Evolutionary conservation across 1,284 basidiomycete genomes (phyloP), one percentile per base, ranked within the genome.

Genomic region (Cerioporus squamosus): DNA sequence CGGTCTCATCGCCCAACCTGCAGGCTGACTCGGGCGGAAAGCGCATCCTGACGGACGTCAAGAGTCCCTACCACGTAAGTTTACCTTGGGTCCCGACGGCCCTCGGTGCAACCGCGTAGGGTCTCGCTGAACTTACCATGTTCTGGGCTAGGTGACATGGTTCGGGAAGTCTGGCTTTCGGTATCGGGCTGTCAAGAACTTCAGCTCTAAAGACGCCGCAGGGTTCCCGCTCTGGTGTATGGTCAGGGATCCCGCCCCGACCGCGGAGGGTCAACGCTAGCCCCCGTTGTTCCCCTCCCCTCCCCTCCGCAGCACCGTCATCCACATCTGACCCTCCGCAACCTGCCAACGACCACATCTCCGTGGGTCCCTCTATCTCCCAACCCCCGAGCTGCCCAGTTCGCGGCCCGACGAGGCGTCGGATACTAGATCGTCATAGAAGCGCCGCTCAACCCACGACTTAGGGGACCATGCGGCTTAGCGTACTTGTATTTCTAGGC

Each of bases 211-310:
- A 29, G 60, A 61, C 38, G 63, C 60, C 12, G 55, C 65, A 8
- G 70, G 70, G 36, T 72, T 72, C 53, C 68, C 70, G 15, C 63
- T 72, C 26, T 72, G 70, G 70, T 66, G 65, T 31, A 63, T 68
- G 61, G 60, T 63, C 20, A 54, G 68, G 39, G 66, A 71, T 10
- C 65, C 65, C 43, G 56, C 38, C 26, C 40, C 40, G 40, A 18
- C 40, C n/a, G 8, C 40, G n/a, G 9, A 42, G 26, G 26, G 29
- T 18, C 29, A 33, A 39, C 47, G 18, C 47, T 48, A 23, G 26
- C 24, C 38, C 49, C 48, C 20, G 7, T n/a, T n/a, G n/a, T n/a
- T n/a, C n/a, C n/a, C n/a, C n/a, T n/a, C n/a, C 36, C 33, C 17
- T 2, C 23, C 40, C n/a, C 40, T 10, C 40, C 40, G 40, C 40